Conservation (phyloP, 331 rosid genomes). For the Quercus phellos region DNA sequence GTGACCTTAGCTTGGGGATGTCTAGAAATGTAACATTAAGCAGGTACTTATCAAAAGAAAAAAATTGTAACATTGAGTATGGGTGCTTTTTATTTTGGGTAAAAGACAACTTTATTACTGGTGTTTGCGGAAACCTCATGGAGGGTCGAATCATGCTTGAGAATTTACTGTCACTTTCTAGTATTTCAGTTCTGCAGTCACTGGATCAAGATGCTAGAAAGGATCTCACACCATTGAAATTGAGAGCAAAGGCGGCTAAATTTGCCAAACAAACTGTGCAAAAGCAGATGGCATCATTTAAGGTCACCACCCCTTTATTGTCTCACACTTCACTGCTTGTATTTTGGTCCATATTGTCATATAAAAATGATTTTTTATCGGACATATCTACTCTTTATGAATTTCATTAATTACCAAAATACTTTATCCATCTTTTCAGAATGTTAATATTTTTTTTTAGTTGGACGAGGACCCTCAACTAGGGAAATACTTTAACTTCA, state of each 20-base stretch:
- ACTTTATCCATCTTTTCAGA: background rate
- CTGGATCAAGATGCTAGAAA: conserved; percentile 78
- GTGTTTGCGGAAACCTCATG: background rate
- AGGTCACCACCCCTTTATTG: conserved; percentile 42
- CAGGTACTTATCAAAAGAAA: too few species aligned
- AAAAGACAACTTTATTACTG: background rate
- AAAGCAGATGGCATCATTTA: conserved; percentile 89
- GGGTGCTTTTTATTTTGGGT: background rate
- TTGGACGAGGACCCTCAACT: background rate
- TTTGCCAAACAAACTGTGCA: conserved; percentile 91
- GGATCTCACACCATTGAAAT: conserved; percentile 73
- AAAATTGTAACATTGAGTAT: background rate
- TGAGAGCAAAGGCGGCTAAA: conserved; percentile 92
- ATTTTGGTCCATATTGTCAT: conserved; percentile 1
- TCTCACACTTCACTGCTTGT: conserved; percentile 12
- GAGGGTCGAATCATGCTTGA: background rate
- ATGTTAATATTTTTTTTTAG: background rate
- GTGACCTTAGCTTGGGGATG: background rate
- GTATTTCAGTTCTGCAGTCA: conserved; percentile 91
- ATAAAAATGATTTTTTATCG: background rate
- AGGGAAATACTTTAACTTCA: conserved; percentile 9
- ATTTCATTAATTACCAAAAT: background rate
- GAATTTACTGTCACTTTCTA: conserved; percentile 31
- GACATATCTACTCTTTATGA: background rate
- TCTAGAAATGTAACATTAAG: background rate